A percentile compares a stretch with the other conserved stretches of the same genome.
Evolutionary conservation across 2,329 filamentous ascomycete genomes (phyloP).

Genomic region (Aspergillaceae sp.): DNA sequence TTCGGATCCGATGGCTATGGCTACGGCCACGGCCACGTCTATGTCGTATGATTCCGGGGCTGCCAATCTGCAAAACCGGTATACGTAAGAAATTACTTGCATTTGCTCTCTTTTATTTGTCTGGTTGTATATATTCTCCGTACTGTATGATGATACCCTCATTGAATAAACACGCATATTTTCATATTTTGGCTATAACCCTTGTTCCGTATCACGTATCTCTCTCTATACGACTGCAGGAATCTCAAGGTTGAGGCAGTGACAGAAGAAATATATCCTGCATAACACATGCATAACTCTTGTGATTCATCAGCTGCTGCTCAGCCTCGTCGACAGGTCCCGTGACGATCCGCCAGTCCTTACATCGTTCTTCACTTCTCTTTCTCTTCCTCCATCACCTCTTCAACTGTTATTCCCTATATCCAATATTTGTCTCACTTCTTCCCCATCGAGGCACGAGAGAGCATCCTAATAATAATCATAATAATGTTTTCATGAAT

Average conservation of each 20-base stretch:
- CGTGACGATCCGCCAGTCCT: conserved; percentile 2
- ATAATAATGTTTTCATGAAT: too few relatives aligned
- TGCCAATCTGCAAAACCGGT: not conserved
- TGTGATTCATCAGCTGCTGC: conserved; percentile 6
- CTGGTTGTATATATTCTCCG: not conserved
- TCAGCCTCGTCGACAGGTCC: conserved; percentile 3
- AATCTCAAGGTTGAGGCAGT: too few relatives aligned
- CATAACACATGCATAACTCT: not conserved
- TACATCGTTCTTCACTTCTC: conserved; percentile 1
- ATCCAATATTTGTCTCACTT: not conserved
- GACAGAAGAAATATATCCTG: not conserved
- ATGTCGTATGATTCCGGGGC: conserved; percentile 23
- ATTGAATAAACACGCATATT: too few relatives aligned
- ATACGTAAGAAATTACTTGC: not conserved
- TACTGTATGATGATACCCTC: too few relatives aligned
- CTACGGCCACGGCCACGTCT: not conserved
- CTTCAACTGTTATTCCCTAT: not conserved
- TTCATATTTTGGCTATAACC: too few relatives aligned
- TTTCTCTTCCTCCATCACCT: not conserved
- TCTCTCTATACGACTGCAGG: too few relatives aligned
- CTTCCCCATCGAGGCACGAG: not conserved
- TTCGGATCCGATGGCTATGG: conserved; percentile 6
- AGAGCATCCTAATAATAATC: not conserved
- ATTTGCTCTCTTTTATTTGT: not conserved
- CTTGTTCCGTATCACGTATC: too few relatives aligned